Evolutionary conservation across 1,284 basidiomycete species (phyloP), one percentile per base, ranked within the genome.

Genomic region (Gomphus bonarii): DNA sequence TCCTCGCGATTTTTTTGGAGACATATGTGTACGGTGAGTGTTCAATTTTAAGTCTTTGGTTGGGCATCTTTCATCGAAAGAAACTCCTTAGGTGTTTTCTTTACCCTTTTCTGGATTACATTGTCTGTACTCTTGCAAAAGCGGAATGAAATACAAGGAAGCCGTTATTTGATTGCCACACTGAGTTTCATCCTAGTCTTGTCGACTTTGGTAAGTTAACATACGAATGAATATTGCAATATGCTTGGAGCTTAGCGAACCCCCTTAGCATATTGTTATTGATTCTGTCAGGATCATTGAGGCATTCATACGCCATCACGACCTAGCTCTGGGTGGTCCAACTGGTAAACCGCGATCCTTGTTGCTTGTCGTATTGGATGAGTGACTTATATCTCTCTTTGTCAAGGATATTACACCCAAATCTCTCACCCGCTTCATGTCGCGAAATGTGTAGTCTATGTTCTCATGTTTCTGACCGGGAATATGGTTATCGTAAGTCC

Each of bases 11-110:
- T 14, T 59, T 59, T 36, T 22, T 62, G 35, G 63, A 63, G 44
- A 62, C 63, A 12, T 55, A 60, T 42, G 54, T 64, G 4, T 62
- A 64, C 36, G 63, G 62, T 63, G 59, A 28, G 54, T 54, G 16
- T 46, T 46, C 35, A 36, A 36, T 3, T 2, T 11, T 36, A 3
- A 36, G 25, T 28, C 14, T 36, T 3, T 14, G 9, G 9, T 36
- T 36, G 35, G 10, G 9, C 9, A 10, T 11, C 9, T 36, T 3
- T 10, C 35, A 36, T 36, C 9, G 35, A 11, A 33, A 6, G 3
- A 14, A 36, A 10, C 35, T 36, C 4, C 14, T 36, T 8, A 36
- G 35, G 35, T 36, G 14, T 36, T 10, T 10, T 14, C 35, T 36
- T 36, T 8, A 36, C 35, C 14, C 3, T 36, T 10, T 36, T 36